Evolutionary conservation across 192 early-diverging fungal species (phyloP), one percentile per base, ranked within the genome.

Genomic region (Diversispora eburnea): DNA sequence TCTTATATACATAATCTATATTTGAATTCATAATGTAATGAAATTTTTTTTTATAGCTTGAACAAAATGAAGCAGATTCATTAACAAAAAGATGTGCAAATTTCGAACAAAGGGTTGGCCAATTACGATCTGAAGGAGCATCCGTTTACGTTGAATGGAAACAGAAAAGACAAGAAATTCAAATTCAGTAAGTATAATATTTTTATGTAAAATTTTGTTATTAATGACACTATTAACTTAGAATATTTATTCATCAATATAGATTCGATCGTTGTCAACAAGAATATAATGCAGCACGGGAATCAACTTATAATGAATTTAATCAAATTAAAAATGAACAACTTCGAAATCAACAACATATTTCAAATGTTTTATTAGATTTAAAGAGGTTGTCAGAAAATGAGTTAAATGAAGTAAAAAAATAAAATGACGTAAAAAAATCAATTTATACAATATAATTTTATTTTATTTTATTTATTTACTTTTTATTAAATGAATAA

Each of bases 101-200:
- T 20, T 66, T 48, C 48, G 46, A 46, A 22, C 64, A 66, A 66
- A 25, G 42, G 10, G 22, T 48, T 22, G 47, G 45, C 20, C 64
- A 66, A 47, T 66, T 48, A n/a, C n/a, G n/a, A 49, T 48, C 64
- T 9, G 41, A 66, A 47, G 20, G 46, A 4, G 41, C 25, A 19
- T 45, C 64, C 12, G 17, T 47, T 48, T 46, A 48, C 48, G n/a
- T 46, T 25, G 64, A 66, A 66, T 66, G 64, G 41, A 66, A 66
- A 47, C 45, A 66, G 12, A 66, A 66, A 66, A 25, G 64, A 17
- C 45, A 66, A 66, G 45, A 66, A 66, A 48, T 25, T 8, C 64
- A 66, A 13, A 66, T 66, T 66, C 64, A 66, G 64, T 66, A 66
- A 7, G 61, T 63, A 7, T 41, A 39, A 5, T 33, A 33, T 33